Percentiles rank a stretch among this genome's conserved stretches.
phyloP scores from a whole-genome alignment of 352 stramenopile genomes.

The Globisporangium camurandrum region DNA sequence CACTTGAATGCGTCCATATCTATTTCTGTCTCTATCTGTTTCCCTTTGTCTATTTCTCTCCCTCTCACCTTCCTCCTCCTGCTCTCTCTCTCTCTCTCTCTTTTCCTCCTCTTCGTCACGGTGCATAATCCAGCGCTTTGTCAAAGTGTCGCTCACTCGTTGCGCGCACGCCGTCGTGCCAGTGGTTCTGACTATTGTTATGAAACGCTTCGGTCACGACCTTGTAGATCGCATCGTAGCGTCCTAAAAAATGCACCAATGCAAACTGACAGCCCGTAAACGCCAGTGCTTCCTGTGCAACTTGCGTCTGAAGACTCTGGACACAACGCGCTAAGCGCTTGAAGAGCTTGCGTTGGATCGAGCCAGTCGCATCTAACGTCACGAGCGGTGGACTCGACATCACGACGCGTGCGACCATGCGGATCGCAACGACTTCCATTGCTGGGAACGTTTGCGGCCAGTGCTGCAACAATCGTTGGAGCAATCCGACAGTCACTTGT shows the following conservation, averaged over 20 bases:
- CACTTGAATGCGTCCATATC: no score
- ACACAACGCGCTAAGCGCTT: slow-evolving; percentile 44
- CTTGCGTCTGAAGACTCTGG: slow-evolving; percentile 52
- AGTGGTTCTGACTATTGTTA: slow-evolving; percentile 49
- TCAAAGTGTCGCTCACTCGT: slow-evolving; percentile 71
- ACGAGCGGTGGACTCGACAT: slow-evolving; percentile 71
- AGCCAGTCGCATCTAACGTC: slow-evolving; percentile 23
- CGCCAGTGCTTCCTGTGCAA: slow-evolving; percentile 73
- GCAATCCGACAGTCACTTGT: slow-evolving; percentile 34
- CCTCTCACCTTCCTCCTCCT: not conserved
- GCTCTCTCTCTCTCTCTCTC: not conserved
- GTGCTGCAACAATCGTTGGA: slow-evolving; percentile 42
- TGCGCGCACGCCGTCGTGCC: slow-evolving; percentile 62
- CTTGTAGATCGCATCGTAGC: slow-evolving; percentile 57
- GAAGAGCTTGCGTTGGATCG: slow-evolving; percentile 49
- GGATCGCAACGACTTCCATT: slow-evolving; percentile 69
- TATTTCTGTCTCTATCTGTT: not conserved
- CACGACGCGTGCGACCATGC: slow-evolving; percentile 75
- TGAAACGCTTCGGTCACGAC: slow-evolving; percentile 60
- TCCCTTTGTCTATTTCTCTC: not conserved
- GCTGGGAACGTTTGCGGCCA: slow-evolving; percentile 67
- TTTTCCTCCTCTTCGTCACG: slow-evolving; percentile 10
- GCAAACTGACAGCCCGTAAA: slow-evolving; percentile 81
- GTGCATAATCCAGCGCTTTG: slow-evolving; percentile 63
- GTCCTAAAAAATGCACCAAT: slow-evolving; percentile 65